phyloP scores from a whole-genome alignment of 192 early-diverging fungal species.

The Umbelopsis vinacea region DNA sequence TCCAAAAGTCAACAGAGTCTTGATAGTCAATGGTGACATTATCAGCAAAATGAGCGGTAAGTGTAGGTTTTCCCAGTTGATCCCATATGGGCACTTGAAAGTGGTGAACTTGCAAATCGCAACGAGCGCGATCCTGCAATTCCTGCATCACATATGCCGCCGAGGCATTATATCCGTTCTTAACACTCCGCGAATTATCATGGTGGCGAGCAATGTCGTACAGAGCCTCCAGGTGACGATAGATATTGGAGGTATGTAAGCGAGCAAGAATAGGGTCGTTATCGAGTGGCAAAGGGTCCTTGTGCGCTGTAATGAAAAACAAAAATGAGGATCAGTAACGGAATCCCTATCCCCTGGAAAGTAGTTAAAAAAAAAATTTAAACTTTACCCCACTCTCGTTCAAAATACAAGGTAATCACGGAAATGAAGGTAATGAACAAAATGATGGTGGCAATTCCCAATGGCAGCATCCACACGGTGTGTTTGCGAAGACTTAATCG shows the following conservation, averaged over 20 bases:
- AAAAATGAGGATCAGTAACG: not conserved
- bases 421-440: conserved; percentile 34
- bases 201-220: conserved; percentile 39
- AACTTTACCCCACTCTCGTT: conserved; percentile 28
- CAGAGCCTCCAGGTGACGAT: conserved; percentile 39
- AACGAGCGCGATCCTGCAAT: conserved; percentile 43
- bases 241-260: conserved; percentile 28
- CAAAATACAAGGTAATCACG: conserved; percentile 33
- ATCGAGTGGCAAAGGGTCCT: not conserved
- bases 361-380: too few species aligned
- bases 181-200: conserved; percentile 47
- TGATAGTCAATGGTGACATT: conserved; percentile 36
- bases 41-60: conserved; percentile 33
- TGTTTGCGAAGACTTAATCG: not conserved
- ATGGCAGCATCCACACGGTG: conserved; percentile 20
- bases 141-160: conserved; percentile 65
- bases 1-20: conserved; percentile 51
- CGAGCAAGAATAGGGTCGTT: not conserved
- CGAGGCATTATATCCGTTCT: conserved; percentile 51
- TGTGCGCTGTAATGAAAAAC: not conserved
- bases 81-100: conserved; percentile 56
- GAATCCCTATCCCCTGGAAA: too few species aligned
- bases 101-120: conserved; percentile 52
- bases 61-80: conserved; percentile 37
- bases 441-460: conserved; percentile 35